Percentiles rank a stretch among this genome's conserved stretches.
These are phyloP conservation scores for Linnemannia schmuckeri DNA, from an alignment of 192 early-diverging fungal species.

Conservation along the genomic window DNA sequence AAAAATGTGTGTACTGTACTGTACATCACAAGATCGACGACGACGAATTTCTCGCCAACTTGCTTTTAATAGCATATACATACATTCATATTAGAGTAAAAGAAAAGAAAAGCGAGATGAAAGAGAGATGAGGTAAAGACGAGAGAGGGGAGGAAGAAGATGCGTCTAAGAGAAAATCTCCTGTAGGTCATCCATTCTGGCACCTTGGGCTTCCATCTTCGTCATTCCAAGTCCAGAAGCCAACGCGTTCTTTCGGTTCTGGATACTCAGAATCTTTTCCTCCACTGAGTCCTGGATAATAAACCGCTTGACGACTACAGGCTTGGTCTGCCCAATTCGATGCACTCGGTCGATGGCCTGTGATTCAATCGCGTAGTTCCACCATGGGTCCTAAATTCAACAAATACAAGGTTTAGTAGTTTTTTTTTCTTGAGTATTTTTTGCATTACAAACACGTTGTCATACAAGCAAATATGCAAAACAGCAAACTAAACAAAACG, in stretches of 20 bases:
- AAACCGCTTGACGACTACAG: constrained; percentile 77
- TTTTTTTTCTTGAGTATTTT: neutral
- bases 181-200: constrained; percentile 62
- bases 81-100: neutral
- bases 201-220: constrained; percentile 57
- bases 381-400: constrained; percentile 73
- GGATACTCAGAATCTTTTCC: constrained; percentile 87
- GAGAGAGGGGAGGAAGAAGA: neutral
- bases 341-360: constrained; percentile 89
- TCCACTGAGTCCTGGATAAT: constrained; percentile 83
- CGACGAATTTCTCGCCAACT: no score
- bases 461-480: neutral
- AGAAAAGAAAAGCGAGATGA: neutral
- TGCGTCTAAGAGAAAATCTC: constrained; percentile 58
- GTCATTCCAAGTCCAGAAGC: constrained; percentile 63
- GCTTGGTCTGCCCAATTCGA: constrained; percentile 77
- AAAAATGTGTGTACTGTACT: neutral
- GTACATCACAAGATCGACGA: neutral
- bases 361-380: constrained; percentile 83
- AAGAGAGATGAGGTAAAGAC: neutral
- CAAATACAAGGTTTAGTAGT: neutral
- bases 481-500: neutral
- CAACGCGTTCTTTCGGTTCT: constrained; percentile 80
- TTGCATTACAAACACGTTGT: neutral
- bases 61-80: neutral